A percentile compares a stretch with the other conserved stretches of the same genome.
Conservation (phyloP, 202 grass and related monocot species). For the Schoenoplectus tabernaemontani region DNA sequence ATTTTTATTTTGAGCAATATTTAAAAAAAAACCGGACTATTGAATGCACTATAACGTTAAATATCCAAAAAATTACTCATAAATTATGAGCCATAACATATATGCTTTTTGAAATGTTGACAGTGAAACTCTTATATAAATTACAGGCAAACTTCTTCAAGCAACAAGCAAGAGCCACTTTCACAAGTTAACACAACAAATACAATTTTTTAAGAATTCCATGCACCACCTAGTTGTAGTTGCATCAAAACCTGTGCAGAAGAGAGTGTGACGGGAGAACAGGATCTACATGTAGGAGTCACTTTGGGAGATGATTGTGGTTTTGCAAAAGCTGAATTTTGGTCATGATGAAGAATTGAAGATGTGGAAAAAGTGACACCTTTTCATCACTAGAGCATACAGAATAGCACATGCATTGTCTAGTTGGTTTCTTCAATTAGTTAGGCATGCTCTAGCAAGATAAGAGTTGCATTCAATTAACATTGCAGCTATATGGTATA, state of each 20-base stretch:
- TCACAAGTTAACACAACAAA: neutral
- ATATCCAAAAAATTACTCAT: no score
- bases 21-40: no score
- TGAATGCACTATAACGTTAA: no score
- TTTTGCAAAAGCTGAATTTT: conserved; percentile 17
- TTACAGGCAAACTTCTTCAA: neutral
- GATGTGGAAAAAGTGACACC: conserved; percentile 1
- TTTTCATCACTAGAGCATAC: neutral
- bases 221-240: neutral
- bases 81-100: no score
- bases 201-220: neutral
- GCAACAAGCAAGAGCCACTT: neutral
- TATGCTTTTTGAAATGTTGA: neutral
- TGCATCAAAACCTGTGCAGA: neutral
- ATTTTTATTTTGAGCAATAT: no score
- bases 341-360: neutral
- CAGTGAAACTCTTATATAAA: neutral
- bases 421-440: neutral
- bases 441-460: neutral
- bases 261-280: neutral
- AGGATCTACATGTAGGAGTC: neutral
- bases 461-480: conserved; percentile 13
- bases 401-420: conserved; percentile 17
- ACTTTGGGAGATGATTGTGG: conserved; percentile 11
- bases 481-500: neutral